Evolutionary conservation across 805 yeast species (phyloP).

Genomic region (Candida chilensis): DNA sequence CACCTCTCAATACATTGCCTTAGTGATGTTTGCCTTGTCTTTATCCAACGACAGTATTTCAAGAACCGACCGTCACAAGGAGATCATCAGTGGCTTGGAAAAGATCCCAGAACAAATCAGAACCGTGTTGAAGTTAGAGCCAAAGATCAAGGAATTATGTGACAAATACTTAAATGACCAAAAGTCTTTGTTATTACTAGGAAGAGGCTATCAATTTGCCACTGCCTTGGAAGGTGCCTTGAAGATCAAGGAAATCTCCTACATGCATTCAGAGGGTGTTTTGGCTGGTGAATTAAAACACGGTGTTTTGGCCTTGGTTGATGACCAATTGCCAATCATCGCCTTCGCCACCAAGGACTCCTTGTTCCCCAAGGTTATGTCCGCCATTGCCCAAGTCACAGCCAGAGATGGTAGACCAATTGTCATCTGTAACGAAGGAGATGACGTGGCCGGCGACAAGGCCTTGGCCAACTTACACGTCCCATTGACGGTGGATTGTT

Average conservation of each 20-base stretch:
- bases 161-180: slow-evolving; percentile 64
- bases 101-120: slow-evolving; percentile 80
- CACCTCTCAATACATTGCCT: slow-evolving; percentile 95
- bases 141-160: slow-evolving; percentile 68
- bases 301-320: slow-evolving; percentile 95
- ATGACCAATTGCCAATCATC: slow-evolving; percentile 86
- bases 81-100: slow-evolving; percentile 80
- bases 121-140: slow-evolving; percentile 65
- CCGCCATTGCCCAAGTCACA: slow-evolving; percentile 92
- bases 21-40: slow-evolving; percentile 95
- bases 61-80: slow-evolving; percentile 63
- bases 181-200: slow-evolving; percentile 82
- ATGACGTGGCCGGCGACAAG: slow-evolving; percentile 47
- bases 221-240: slow-evolving; percentile 98
- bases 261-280: slow-evolving; percentile 99
- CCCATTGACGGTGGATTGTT: slow-evolving; percentile 93
- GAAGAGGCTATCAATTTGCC: slow-evolving; percentile 97
- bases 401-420: slow-evolving; percentile 98
- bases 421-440: slow-evolving; percentile 79
- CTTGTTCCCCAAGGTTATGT: slow-evolving; percentile 89
- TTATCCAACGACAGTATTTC: slow-evolving; percentile 87
- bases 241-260: slow-evolving; percentile 95
- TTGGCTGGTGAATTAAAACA: slow-evolving; percentile 98
- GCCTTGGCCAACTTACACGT: slow-evolving; percentile 73
- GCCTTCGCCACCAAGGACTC: slow-evolving; percentile 96